Evolutionary conservation across 2,329 filamentous ascomycete genomes (phyloP).

Genomic region (Juglanconis sp.): DNA sequence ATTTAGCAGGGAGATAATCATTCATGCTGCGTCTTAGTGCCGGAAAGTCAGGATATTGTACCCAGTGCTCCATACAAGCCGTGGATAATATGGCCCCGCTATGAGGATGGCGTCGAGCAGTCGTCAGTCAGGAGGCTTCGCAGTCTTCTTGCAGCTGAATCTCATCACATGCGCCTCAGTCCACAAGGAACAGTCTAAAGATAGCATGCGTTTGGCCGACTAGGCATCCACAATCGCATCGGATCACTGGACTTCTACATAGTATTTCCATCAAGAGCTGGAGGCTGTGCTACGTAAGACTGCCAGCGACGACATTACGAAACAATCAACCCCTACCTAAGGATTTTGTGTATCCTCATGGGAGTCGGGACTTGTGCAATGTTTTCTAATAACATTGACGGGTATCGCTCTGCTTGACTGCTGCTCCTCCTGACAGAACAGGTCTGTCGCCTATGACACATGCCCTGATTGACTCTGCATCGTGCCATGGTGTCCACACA

Average conservation of each 20-base stretch:
- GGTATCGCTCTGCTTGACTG: neutral
- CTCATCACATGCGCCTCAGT: neutral
- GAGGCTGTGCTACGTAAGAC: too few relatives aligned
- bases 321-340: neutral
- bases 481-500: neutral
- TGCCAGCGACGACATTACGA: neutral
- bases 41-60: too few relatives aligned
- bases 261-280: too few relatives aligned
- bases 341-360: neutral
- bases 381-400: neutral
- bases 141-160: neutral
- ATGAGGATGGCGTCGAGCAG: neutral
- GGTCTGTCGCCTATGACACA: too few relatives aligned
- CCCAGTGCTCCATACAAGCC: neutral
- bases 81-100: neutral
- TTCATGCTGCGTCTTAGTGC: neutral
- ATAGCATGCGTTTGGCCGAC: too few relatives aligned
- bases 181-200: neutral
- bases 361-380: neutral
- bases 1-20: neutral
- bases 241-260: too few relatives aligned
- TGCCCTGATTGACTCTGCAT: too few relatives aligned
- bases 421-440: neutral
- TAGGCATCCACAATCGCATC: too few relatives aligned
- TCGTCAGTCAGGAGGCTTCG: constrained; percentile 4